Evolutionary conservation across 257 asterid species (phyloP).

Genomic region (Prunella vulgaris): DNA sequence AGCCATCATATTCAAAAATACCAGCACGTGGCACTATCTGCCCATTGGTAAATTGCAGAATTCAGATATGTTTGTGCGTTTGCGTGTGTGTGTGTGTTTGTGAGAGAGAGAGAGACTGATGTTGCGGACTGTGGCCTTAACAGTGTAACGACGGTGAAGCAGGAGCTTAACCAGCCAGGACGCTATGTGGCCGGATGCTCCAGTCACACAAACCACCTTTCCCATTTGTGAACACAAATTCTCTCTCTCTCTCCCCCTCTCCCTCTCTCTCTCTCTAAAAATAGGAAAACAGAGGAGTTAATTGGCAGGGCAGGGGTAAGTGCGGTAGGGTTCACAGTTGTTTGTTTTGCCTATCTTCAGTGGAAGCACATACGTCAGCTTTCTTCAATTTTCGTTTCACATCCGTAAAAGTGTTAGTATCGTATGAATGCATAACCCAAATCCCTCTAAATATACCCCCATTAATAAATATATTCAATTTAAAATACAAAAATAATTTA

Average conservation of each 20-base stretch:
- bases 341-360: too few species aligned
- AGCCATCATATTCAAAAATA: too few species aligned
- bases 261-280: neutral
- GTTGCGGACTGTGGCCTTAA: constrained; percentile 53
- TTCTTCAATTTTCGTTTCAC: neutral
- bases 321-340: neutral
- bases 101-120: constrained; percentile 28
- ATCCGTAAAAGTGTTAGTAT: too few species aligned
- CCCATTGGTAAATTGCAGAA: neutral
- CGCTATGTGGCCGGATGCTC: constrained; percentile 59
- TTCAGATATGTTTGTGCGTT: neutral
- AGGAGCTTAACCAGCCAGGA: constrained; percentile 63
- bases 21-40: neutral
- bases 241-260: neutral
- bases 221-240: constrained; percentile 15
- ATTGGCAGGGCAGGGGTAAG: neutral
- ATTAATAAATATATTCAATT: too few species aligned
- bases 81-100: too few species aligned
- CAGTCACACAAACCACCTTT: constrained; percentile 60
- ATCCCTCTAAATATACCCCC: too few species aligned
- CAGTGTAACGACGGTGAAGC: constrained; percentile 54
- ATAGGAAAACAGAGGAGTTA: neutral
- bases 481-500: too few species aligned
- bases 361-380: neutral
- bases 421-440: too few species aligned